Base-by-base conservation (phyloP, 2,329 filamentous ascomycete species). In the Coniochaeta pulveracea region DNA sequence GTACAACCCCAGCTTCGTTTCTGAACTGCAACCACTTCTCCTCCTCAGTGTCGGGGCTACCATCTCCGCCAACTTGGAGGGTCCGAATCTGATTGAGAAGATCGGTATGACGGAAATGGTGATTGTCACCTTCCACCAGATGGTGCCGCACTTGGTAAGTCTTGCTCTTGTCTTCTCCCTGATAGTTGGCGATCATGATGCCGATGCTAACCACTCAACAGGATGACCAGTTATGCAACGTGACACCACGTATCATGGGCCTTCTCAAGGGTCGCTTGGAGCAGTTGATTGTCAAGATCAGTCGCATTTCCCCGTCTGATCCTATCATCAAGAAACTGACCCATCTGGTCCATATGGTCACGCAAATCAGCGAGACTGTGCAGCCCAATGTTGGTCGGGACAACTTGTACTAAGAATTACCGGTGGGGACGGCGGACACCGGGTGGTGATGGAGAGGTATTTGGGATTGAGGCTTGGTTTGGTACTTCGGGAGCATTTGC, bases 41-140 rank as follows among this genome's bases (percentile, higher is more conserved):
- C 60, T 77, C 14, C 61, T 81, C 29, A 78, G 76, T 1, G 69
- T 80, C 24, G 74, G 74, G 34, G 73, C 76, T 16, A 77, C 74
- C 6, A 65, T 81, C 35, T 71, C 72, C 22, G 64, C 72, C 45
- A 63, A 75, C 26, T 55, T 81, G 28, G 63, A 64, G 37, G 67
- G 66, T 25, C 56, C 61, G 9, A 57, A 64, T 28, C 54, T 78
- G 33, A 60, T 64, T 31, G 63, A 72, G 46, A 73, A 73, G 50
- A 55, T 79, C 34, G 58, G 58, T 15, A 76, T 75, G 70, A 61
- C 78, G 25, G 73, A 79, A 47, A 62, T 67, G 44, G 66, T 76
- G 24, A 56, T 80, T n/a, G 55, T 62, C 25, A 60, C 64, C 18
- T 66, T 79, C 42, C 58, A 63, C 36, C 56, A 58, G 34, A 60